A percentile compares a stretch with the other conserved stretches of the same genome.
phyloP scores from a whole-genome alignment of 2,329 filamentous ascomycete genomes.

The Colletotrichum sp. region DNA sequence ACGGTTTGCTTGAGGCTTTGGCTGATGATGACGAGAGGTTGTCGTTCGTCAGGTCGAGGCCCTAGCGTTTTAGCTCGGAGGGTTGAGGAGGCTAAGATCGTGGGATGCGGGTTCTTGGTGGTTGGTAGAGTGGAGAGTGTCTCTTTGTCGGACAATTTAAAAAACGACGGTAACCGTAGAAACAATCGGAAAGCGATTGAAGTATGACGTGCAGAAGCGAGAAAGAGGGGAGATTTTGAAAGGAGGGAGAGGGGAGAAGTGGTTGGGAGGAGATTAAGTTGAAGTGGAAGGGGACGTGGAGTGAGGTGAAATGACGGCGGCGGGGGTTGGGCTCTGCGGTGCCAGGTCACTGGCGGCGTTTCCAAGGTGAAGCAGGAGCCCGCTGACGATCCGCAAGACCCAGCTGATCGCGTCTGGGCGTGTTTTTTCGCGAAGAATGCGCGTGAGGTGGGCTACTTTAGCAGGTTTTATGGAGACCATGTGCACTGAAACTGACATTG shows the following conservation, averaged over 20 bases:
- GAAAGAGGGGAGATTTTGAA: neutral
- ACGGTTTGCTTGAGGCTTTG: neutral
- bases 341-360: neutral
- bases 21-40: neutral
- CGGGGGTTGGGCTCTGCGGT: neutral
- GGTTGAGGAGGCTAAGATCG: neutral
- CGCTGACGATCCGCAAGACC: neutral
- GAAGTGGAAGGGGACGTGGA: neutral
- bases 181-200: conserved; percentile 7
- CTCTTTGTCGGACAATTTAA: neutral
- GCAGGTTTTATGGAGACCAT: neutral
- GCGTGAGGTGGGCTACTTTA: neutral
- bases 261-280: conserved; percentile 1
- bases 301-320: neutral
- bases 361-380: conserved; percentile 8
- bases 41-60: neutral
- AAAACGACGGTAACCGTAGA: conserved; percentile 1
- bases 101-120: neutral
- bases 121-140: conserved; percentile 22
- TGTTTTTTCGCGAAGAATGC: conserved; percentile 19
- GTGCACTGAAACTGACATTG: conserved; percentile 13
- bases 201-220: conserved; percentile 6
- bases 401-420: conserved; percentile 8
- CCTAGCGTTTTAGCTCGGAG: neutral
- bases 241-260: neutral